Percentiles rank a stretch among this genome's conserved stretches.
phyloP scores from a whole-genome alignment of 228 moss, liverwort and hornwort genomes.

The Sphagnum magellanicum region DNA sequence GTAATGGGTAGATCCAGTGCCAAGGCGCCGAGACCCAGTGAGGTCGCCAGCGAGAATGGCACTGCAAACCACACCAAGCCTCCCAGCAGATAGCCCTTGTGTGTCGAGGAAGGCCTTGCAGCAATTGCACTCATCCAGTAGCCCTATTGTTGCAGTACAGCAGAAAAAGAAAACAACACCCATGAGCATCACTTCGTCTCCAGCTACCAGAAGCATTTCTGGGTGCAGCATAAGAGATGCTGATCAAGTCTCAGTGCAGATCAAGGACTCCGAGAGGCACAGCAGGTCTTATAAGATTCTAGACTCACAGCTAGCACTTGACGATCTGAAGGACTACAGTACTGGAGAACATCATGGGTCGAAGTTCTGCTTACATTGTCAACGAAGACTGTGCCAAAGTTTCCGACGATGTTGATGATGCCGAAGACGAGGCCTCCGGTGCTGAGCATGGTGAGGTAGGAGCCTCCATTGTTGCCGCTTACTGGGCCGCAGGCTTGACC shows the following conservation, averaged over 20 bases:
- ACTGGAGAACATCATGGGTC: not conserved
- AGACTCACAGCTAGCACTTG: not conserved
- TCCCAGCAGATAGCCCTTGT: conserved; percentile 51
- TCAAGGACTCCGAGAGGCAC: not conserved
- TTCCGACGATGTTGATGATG: conserved; percentile 50
- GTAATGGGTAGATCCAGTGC: conserved; percentile 52
- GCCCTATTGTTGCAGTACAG: conserved; percentile 15
- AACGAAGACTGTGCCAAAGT: conserved; percentile 52
- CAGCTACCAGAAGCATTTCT: not conserved
- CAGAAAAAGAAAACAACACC: too few relatives aligned
- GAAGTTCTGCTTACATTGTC: conserved; percentile 30
- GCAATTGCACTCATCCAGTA: conserved; percentile 60
- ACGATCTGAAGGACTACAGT: not conserved
- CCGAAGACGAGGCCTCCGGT: conserved; percentile 45
- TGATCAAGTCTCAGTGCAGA: not conserved
- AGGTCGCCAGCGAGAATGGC: conserved; percentile 52
- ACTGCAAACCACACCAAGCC: conserved; percentile 58
- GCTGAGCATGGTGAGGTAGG: conserved; percentile 56
- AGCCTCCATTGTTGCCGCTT: conserved; percentile 33
- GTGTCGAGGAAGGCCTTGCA: conserved; percentile 50
- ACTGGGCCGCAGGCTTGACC: conserved; percentile 40
- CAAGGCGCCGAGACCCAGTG: conserved; percentile 44
- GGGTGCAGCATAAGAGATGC: not conserved
- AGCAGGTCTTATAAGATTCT: not conserved
- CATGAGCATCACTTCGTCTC: too few relatives aligned